Percentiles rank a stretch among this genome's conserved stretches.
Evolutionary conservation across 306 rosid species (phyloP).

Genomic region (Vigna hirtella): DNA sequence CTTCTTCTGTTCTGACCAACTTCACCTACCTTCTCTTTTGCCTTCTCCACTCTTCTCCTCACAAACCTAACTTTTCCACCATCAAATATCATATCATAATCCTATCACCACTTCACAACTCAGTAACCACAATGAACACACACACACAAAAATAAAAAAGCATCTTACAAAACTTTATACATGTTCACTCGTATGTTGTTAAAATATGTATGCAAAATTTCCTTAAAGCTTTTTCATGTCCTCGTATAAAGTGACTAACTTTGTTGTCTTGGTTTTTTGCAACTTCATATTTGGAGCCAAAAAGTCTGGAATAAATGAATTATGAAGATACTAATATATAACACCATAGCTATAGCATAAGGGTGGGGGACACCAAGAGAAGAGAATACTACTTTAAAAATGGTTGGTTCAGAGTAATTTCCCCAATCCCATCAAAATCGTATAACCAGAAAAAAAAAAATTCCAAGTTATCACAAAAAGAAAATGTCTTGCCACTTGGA

Average conservation of each 20-base stretch:
- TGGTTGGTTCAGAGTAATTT: slow-evolving; percentile 27
- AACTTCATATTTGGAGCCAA: slow-evolving; percentile 1
- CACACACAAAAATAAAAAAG: too few relatives aligned
- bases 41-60: slow-evolving; percentile 37
- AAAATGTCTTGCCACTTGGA: slow-evolving; percentile 49
- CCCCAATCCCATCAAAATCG: slow-evolving; percentile 18
- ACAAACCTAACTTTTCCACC: slow-evolving; percentile 21
- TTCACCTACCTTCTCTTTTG: slow-evolving; percentile 9
- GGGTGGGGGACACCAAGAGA: slow-evolving; percentile 12
- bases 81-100: slow-evolving; percentile 15
- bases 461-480: slow-evolving; percentile 41
- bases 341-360: slow-evolving; percentile 8
- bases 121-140: background rate
- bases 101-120: background rate
- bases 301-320: slow-evolving; percentile 22
- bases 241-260: background rate
- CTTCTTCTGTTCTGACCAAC: slow-evolving; percentile 5
- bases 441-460: slow-evolving; percentile 11
- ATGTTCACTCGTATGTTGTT: background rate
- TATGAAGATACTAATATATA: slow-evolving; percentile 14
- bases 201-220: background rate
- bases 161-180: background rate
- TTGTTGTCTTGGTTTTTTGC: background rate
- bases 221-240: background rate
- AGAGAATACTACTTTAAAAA: slow-evolving; percentile 29